These are phyloP conservation scores for Physcomitrium patens DNA, from an alignment of 225 moss, liverwort and hornwort species.

Conservation along the genomic window DNA sequence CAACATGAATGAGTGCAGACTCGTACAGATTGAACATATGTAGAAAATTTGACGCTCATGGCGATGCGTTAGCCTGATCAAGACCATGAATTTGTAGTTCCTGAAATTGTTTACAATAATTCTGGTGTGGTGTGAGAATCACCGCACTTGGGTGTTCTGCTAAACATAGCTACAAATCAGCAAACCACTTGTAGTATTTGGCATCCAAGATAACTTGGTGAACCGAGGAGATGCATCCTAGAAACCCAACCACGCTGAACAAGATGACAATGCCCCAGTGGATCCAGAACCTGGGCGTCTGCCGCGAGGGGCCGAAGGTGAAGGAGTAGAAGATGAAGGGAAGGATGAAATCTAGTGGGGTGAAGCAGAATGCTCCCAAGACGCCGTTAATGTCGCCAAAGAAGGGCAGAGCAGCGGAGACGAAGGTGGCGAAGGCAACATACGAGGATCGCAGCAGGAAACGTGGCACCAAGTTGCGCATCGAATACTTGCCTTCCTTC, in stretches of 20 bases:
- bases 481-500: conserved; percentile 44
- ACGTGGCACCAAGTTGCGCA: conserved; percentile 57
- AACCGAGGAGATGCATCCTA: conserved; percentile 62
- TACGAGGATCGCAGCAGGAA: conserved; percentile 49
- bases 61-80: no score
- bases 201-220: conserved; percentile 61
- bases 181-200: conserved; percentile 42
- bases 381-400: conserved; percentile 67
- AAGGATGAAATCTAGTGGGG: conserved; percentile 68
- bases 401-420: conserved; percentile 72
- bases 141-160: no score
- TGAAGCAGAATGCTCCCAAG: conserved; percentile 70
- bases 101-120: no score
- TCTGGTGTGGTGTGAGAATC: no score
- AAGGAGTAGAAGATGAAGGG: conserved; percentile 67
- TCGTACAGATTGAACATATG: no score
- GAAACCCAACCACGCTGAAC: conserved; percentile 53
- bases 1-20: no score
- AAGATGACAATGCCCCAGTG: conserved; percentile 37
- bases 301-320: conserved; percentile 46
- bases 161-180: conserved; percentile 21
- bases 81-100: no score
- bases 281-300: conserved; percentile 56
- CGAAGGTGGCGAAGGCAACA: conserved; percentile 53
- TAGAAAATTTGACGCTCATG: no score